Conservation (phyloP, 1,139 yeast species). For the Casaregolazyma suthepensis region DNA sequence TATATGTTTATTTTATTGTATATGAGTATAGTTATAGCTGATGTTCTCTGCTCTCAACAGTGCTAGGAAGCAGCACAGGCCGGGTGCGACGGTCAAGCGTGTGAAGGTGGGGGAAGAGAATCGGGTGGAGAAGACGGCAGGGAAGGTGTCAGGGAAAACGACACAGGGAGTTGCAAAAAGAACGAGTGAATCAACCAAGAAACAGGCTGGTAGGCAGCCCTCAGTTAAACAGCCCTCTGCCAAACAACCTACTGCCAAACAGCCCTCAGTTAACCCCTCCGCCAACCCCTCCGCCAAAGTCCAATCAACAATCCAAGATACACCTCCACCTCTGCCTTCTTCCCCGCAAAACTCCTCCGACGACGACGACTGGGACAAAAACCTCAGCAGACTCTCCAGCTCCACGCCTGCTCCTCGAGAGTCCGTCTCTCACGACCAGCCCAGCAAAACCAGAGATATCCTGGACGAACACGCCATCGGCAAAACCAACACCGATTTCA, state of each 20-base stretch:
- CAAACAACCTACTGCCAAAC: no score
- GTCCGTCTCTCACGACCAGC: neutral
- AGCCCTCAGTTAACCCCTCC: no score
- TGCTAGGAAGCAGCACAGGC: neutral
- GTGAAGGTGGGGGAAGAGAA: neutral
- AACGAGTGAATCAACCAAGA: no score
- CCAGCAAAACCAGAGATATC: slow-evolving; percentile 4
- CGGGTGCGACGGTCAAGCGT: neutral
- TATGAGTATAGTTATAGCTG: neutral
- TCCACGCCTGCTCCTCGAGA: slow-evolving; percentile 8
- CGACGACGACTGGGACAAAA: slow-evolving; percentile 19
- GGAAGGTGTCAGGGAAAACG: no score
- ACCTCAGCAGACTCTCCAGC: slow-evolving; percentile 12
- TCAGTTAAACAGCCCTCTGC: no score
- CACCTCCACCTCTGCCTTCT: neutral
- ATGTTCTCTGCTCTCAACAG: slow-evolving; percentile 4
- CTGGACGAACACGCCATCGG: neutral
- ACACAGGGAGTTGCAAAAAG: neutral
- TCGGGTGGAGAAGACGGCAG: neutral
- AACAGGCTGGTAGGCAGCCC: no score
- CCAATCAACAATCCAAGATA: neutral
- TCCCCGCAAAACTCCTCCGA: neutral
- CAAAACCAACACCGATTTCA: neutral
- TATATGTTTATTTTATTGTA: no score
- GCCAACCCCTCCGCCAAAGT: no score